Conservation (phyloP, 1,284 basidiomycete species). For the Amylostereum chailletii region DNA sequence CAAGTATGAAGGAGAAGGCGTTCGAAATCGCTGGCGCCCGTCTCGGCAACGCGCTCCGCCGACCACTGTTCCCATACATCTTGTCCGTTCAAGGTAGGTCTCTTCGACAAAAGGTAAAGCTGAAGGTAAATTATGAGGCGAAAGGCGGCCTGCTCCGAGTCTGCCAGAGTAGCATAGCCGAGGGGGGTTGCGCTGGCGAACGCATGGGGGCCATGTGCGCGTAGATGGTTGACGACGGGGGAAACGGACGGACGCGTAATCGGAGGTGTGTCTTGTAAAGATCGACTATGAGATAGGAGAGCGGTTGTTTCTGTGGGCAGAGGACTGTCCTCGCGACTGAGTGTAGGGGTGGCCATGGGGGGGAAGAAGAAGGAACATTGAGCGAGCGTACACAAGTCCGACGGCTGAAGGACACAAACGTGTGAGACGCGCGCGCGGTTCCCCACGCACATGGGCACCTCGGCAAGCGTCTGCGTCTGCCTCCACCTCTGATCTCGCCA, state of each 20-base stretch:
- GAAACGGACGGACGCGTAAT: slow-evolving; percentile 12
- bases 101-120: slow-evolving; percentile 6
- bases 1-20: slow-evolving; percentile 16
- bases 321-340: slow-evolving; percentile 6
- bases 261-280: slow-evolving; percentile 9
- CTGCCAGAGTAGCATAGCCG: neutral
- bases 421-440: too few relatives aligned
- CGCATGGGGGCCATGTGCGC: slow-evolving; percentile 14
- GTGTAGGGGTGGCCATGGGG: neutral
- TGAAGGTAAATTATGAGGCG: slow-evolving; percentile 22
- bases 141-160: slow-evolving; percentile 17
- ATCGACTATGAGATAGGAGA: slow-evolving; percentile 10
- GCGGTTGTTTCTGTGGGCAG: slow-evolving; percentile 17
- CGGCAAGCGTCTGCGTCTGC: slow-evolving; percentile 5
- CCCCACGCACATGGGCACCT: neutral
- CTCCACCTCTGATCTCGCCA: slow-evolving; percentile 20
- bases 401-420: too few relatives aligned
- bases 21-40: slow-evolving; percentile 13
- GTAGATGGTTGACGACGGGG: slow-evolving; percentile 16
- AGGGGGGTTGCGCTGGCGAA: slow-evolving; percentile 11
- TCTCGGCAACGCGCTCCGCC: slow-evolving; percentile 9
- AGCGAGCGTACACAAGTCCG: neutral
- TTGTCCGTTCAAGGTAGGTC: neutral
- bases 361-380: neutral
- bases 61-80: slow-evolving; percentile 24